Conservation (phyloP, 768 basidiomycete genomes). For the Daedalea quercina region DNA sequence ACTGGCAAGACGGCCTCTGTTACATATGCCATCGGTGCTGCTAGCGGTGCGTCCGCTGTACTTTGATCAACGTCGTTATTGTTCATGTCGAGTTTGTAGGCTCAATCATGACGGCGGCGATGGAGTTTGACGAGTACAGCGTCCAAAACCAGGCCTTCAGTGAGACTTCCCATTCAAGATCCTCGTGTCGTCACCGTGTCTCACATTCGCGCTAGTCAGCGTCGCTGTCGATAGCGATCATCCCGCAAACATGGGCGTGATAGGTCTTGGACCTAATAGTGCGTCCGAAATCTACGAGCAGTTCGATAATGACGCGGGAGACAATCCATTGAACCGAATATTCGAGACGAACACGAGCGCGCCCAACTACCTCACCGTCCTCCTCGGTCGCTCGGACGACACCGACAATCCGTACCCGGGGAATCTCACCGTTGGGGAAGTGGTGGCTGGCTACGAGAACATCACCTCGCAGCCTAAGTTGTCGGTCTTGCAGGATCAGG, state of each 20-base stretch:
- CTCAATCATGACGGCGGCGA: constrained; percentile 18
- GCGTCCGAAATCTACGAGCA: constrained; percentile 16
- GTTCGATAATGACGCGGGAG: constrained; percentile 16
- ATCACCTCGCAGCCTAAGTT: constrained; percentile 23
- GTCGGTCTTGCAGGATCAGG: constrained; percentile 14
- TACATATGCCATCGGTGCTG: constrained; percentile 18
- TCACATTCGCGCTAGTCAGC: constrained; percentile 4
- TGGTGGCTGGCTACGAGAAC: constrained; percentile 20
- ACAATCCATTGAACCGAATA: constrained; percentile 25
- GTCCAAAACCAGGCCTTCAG: constrained; percentile 24
- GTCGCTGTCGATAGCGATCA: constrained; percentile 5
- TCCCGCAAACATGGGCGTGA: constrained; percentile 18
- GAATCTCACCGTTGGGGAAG: constrained; percentile 25
- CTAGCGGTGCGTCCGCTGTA: constrained; percentile 13
- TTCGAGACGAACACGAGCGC: constrained; percentile 24
- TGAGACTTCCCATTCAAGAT: constrained; percentile 1
- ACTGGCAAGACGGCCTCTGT: constrained; percentile 16
- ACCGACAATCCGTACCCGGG: constrained; percentile 20
- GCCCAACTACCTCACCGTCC: constrained; percentile 25
- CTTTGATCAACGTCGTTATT: too few species aligned
- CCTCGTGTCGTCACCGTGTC: not conserved
- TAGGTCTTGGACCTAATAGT: constrained; percentile 27
- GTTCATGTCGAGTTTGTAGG: constrained; percentile 9
- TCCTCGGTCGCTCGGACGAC: constrained; percentile 25
- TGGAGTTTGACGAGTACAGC: constrained; percentile 20